Conservation (phyloP, 202 grass and related monocot genomes). For the Panicum virgatum region DNA sequence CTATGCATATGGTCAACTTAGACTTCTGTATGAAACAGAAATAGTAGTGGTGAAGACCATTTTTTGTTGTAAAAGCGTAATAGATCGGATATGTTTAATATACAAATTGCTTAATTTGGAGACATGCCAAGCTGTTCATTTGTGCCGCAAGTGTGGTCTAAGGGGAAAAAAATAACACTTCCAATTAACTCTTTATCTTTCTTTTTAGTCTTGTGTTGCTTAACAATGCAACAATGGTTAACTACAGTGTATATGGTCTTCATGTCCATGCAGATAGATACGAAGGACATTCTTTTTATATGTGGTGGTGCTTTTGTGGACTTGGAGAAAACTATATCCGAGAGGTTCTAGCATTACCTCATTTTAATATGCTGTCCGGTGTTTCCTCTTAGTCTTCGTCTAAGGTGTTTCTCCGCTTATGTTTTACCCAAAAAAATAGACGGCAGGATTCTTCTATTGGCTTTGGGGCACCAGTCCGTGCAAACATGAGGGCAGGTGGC, state of each 20-base stretch:
- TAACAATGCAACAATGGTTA: not conserved
- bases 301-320: conserved; percentile 98
- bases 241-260: conserved; percentile 38
- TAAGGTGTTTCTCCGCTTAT: not conserved
- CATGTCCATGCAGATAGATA: conserved; percentile 77
- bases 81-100: not conserved
- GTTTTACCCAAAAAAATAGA: conserved; percentile 36
- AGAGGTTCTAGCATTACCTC: conserved; percentile 64
- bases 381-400: conserved; percentile 34
- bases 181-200: conserved; percentile 9
- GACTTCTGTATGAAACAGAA: not conserved
- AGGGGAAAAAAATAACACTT: not conserved
- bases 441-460: conserved; percentile 99
- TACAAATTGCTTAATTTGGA: not conserved
- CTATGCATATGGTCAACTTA: not conserved
- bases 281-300: conserved; percentile 99
- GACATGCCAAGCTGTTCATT: not conserved
- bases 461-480: conserved; percentile 93
- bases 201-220: conserved; percentile 10
- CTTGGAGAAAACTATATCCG: conserved; percentile 99
- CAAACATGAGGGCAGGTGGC: conserved; percentile 83
- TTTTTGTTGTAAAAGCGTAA: not conserved
- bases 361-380: conserved; percentile 26
- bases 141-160: conserved; percentile 7
- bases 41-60: not conserved